Evolutionary conservation across 495 filamentous ascomycete genomes (phyloP).

Genomic region (Letharia columbiana): DNA sequence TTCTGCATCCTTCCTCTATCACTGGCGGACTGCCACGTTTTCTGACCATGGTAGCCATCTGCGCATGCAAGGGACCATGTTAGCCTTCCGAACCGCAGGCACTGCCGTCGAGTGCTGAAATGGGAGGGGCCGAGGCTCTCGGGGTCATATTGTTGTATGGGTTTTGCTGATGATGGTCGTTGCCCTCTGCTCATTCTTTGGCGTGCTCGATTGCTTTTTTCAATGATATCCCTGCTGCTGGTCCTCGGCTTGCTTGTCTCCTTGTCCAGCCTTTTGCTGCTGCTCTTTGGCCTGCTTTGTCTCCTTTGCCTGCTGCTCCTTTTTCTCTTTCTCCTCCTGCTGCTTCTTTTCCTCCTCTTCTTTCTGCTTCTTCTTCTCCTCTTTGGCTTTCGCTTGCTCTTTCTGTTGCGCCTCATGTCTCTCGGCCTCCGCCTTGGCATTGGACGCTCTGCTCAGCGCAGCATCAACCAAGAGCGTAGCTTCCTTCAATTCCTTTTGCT

Average conservation of each 20-base stretch:
- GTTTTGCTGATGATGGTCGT: background rate
- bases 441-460: background rate
- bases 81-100: background rate
- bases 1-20: no score
- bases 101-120: background rate
- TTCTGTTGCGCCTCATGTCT: background rate
- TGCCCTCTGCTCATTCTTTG: background rate
- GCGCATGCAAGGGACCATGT: background rate
- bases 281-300: background rate
- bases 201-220: background rate
- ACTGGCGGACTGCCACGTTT: no score
- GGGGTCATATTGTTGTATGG: background rate
- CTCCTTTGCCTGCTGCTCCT: background rate
- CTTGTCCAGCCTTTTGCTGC: background rate
- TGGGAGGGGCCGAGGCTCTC: background rate
- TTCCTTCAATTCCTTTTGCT: constrained; percentile 2
- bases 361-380: background rate
- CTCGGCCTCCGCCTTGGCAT: background rate
- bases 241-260: background rate
- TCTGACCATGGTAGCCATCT: no score
- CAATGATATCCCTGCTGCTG: background rate
- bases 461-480: background rate
- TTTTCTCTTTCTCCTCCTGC: background rate
- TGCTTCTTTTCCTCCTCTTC: background rate
- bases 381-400: background rate